A percentile compares a stretch with the other conserved stretches of the same genome.
Evolutionary conservation across 441 rosid genomes (phyloP).

Genomic region (Gossypium gossypioides): DNA sequence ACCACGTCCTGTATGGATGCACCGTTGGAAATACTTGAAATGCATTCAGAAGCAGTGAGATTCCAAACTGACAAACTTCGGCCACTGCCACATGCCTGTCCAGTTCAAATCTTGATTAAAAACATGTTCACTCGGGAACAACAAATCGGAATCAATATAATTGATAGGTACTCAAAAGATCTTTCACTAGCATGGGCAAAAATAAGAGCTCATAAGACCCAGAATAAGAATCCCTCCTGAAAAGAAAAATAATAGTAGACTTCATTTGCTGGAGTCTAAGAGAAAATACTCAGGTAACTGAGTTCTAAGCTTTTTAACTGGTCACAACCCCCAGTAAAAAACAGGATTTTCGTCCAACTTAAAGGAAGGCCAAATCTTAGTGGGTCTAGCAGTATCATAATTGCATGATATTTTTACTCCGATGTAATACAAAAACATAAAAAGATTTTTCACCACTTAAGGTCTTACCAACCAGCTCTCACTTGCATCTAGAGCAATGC

Average conservation of each 20-base stretch:
- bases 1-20: constrained; percentile 60
- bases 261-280: neutral
- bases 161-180: neutral
- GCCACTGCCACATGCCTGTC: constrained; percentile 73
- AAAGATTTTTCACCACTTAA: constrained; percentile 12
- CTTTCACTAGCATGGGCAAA: neutral
- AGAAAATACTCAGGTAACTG: neutral
- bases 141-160: neutral
- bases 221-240: neutral
- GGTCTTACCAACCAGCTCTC: constrained; percentile 96
- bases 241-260: neutral
- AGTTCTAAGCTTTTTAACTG: neutral
- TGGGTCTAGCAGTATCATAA: neutral
- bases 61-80: constrained; percentile 63
- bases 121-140: neutral
- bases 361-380: neutral
- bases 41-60: constrained; percentile 75
- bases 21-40: constrained; percentile 38
- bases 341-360: neutral
- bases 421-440: neutral
- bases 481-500: constrained; percentile 82
- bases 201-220: neutral
- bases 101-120: neutral
- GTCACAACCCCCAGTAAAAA: neutral
- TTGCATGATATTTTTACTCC: neutral